Evolutionary conservation across 169 alveolate genomes (phyloP).

Genomic region (Plasmodium cynomolgi): DNA sequence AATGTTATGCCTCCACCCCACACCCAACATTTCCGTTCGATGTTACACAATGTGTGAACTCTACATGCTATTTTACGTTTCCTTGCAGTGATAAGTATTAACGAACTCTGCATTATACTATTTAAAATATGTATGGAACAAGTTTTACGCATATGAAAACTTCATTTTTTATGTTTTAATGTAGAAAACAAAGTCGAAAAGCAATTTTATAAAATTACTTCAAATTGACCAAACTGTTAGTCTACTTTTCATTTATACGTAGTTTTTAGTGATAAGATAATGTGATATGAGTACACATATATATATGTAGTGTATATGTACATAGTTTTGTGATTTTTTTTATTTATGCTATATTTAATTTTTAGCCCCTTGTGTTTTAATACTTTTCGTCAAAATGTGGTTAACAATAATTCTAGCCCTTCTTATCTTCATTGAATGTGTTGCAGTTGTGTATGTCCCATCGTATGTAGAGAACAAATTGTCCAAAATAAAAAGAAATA

Average conservation of each 20-base stretch:
- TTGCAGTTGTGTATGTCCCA: constrained; percentile 56
- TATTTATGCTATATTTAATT: constrained; percentile 11
- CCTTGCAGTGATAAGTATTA: background rate
- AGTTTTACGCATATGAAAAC: background rate
- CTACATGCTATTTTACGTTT: constrained; percentile 16
- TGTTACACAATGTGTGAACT: background rate
- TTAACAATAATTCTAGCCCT: constrained; percentile 26
- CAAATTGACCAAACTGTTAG: background rate
- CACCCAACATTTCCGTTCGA: background rate
- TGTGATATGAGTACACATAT: background rate
- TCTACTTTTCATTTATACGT: constrained; percentile 9
- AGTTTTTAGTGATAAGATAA: background rate
- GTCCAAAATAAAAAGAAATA: constrained; percentile 35
- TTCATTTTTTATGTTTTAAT: constrained; percentile 3
- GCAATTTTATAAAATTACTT: background rate
- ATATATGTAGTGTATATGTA: background rate
- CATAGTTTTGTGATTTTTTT: background rate
- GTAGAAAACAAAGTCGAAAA: background rate
- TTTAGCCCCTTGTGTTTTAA: background rate
- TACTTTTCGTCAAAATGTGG: constrained; percentile 66
- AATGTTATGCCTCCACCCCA: background rate
- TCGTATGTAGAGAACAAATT: constrained; percentile 31
- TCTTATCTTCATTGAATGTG: constrained; percentile 62
- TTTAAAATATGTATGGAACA: background rate
- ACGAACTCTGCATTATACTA: background rate